phyloP scores from a whole-genome alignment of 2,329 filamentous ascomycete genomes.

The Colletotrichum sojae region DNA sequence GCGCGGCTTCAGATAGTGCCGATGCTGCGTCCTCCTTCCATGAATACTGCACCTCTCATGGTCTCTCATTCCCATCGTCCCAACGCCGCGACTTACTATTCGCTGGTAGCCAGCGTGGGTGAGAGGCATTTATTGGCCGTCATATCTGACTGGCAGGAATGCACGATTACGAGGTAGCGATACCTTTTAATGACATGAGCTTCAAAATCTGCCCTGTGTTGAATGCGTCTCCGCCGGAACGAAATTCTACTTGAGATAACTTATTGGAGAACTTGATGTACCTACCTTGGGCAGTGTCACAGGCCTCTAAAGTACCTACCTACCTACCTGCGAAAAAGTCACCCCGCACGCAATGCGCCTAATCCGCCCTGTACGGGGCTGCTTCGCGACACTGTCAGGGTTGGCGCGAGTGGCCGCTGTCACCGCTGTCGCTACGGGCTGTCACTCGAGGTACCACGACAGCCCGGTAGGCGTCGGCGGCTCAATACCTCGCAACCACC shows the following conservation, averaged over 20 bases:
- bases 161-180: slow-evolving; percentile 19
- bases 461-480: slow-evolving; percentile 23
- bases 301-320: too few relatives aligned
- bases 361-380: slow-evolving; percentile 13
- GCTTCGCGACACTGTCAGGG: slow-evolving; percentile 14
- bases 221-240: background rate
- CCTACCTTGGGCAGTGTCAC: too few relatives aligned
- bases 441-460: slow-evolving; percentile 16
- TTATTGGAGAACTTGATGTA: too few relatives aligned
- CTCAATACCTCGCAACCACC: slow-evolving; percentile 26
- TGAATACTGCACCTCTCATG: slow-evolving; percentile 20
- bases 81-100: background rate
- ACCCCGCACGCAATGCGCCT: slow-evolving; percentile 11
- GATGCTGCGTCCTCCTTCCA: background rate
- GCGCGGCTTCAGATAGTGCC: slow-evolving; percentile 20
- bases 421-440: slow-evolving; percentile 10
- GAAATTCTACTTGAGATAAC: background rate
- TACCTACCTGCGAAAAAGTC: slow-evolving; percentile 11
- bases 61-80: slow-evolving; percentile 14
- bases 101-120: background rate
- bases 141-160: slow-evolving; percentile 17
- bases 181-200: background rate
- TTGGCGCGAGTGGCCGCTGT: slow-evolving; percentile 19
- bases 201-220: slow-evolving; percentile 13
- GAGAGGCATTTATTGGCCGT: slow-evolving; percentile 31